Percentiles rank a stretch among this genome's conserved stretches.
Conservation (phyloP, 768 basidiomycete genomes). For the Termitomyces sp. region DNA sequence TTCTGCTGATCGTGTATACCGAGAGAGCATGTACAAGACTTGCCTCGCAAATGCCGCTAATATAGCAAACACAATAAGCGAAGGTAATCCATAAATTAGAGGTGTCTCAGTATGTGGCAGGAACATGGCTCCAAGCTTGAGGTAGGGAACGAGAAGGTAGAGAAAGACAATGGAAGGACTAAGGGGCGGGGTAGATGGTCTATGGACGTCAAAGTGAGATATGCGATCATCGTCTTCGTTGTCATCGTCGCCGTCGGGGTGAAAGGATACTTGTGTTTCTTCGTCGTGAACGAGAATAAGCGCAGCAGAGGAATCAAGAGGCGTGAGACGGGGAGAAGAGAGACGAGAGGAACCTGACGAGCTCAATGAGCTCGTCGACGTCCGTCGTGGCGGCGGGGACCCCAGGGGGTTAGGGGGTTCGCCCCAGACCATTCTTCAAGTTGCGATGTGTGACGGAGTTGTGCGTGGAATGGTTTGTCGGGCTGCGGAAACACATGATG, state of each 20-base stretch:
- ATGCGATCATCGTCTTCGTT: constrained; percentile 33
- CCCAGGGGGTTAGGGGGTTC: constrained; percentile 11
- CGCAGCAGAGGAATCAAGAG: constrained; percentile 40
- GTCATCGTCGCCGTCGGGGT: constrained; percentile 33
- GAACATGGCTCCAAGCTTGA: constrained; percentile 66
- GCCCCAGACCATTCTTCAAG: constrained; percentile 13
- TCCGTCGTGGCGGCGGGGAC: constrained; percentile 5
- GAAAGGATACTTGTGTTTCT: constrained; percentile 35
- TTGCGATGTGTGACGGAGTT: neutral
- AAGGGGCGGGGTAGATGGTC: constrained; percentile 45
- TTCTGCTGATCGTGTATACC: constrained; percentile 60
- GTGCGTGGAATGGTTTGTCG: neutral
- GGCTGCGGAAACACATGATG: neutral
- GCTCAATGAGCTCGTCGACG: constrained; percentile 19
- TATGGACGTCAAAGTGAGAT: constrained; percentile 36
- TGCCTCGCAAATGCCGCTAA: constrained; percentile 59
- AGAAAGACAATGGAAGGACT: constrained; percentile 54
- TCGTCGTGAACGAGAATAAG: constrained; percentile 60
- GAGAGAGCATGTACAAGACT: constrained; percentile 73
- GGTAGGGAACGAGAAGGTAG: constrained; percentile 62
- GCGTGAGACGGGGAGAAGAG: constrained; percentile 20
- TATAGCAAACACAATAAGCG: constrained; percentile 46
- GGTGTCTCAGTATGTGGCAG: constrained; percentile 44
- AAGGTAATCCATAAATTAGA: constrained; percentile 43
- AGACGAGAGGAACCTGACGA: constrained; percentile 19